These are phyloP conservation scores for Saturnispora dispora DNA, from an alignment of 805 yeast genomes.

Conservation along the genomic window DNA sequence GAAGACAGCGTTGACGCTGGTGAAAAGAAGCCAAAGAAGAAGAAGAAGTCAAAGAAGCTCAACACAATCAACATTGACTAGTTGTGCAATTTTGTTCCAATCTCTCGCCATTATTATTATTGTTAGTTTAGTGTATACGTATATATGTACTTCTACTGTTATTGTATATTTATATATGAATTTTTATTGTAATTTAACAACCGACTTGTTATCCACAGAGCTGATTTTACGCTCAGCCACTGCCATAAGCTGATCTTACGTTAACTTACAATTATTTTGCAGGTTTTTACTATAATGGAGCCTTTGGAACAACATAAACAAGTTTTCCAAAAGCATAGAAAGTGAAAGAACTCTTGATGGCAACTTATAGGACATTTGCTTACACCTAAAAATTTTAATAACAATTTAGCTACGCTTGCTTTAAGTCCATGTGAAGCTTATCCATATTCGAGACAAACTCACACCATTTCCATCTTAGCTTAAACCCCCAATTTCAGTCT, in stretches of 20 bases:
- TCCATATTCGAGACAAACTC: no score
- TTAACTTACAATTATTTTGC: no score
- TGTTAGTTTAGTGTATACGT: not conserved
- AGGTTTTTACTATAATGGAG: no score
- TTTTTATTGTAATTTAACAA: not conserved
- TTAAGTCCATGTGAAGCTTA: no score
- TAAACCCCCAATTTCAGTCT: no score
- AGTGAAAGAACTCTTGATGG: no score
- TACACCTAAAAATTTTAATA: no score
- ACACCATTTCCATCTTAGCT: no score
- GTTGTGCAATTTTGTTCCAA: not conserved
- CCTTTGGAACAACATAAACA: no score
- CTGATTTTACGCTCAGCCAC: not conserved
- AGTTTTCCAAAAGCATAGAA: no score
- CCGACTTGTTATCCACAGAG: not conserved
- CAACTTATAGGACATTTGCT: no score
- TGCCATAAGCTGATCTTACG: not conserved
- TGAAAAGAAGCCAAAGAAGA: slow-evolving; percentile 34
- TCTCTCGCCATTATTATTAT: not conserved
- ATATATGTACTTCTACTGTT: slow-evolving; percentile 1
- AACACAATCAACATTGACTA: not conserved
- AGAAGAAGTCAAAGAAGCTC: slow-evolving; percentile 37
- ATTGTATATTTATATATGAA: not conserved
- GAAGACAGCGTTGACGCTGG: slow-evolving; percentile 2
- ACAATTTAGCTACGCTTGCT: no score